phyloP scores from a whole-genome alignment of 2,329 filamentous ascomycete genomes.

The Aspergillus quadricinctus region DNA sequence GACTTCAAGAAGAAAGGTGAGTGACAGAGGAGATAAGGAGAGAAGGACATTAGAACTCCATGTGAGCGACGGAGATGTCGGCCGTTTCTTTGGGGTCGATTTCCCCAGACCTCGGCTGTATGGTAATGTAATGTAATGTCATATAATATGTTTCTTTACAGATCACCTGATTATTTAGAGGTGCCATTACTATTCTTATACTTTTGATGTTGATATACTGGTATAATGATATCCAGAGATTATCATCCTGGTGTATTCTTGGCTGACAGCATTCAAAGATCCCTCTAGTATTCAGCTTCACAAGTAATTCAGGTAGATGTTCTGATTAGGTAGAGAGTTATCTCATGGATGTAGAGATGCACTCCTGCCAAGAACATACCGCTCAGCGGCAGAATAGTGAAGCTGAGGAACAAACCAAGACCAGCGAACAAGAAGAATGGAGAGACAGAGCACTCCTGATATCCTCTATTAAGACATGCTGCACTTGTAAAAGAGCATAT shows the following conservation, averaged over 20 bases:
- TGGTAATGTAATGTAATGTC: not conserved
- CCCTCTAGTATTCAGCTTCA: too few relatives aligned
- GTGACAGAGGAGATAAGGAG: conserved; percentile 2
- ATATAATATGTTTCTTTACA: not conserved
- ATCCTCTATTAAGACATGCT: not conserved
- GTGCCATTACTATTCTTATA: too few relatives aligned
- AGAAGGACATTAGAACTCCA: conserved; percentile 6
- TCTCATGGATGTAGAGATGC: too few relatives aligned
- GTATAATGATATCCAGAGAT: too few relatives aligned
- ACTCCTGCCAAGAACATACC: not conserved
- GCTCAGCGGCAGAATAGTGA: not conserved
- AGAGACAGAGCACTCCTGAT: not conserved
- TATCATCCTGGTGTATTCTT: too few relatives aligned
- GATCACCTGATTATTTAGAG: not conserved
- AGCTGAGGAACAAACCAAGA: not conserved
- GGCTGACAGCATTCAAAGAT: too few relatives aligned
- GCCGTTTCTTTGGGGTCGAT: not conserved
- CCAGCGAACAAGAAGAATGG: too few relatives aligned
- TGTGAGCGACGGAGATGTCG: conserved; percentile 2
- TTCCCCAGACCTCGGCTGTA: conserved; percentile 17
- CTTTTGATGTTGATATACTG: not conserved
- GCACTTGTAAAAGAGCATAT: not conserved
- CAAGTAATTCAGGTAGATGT: not conserved
- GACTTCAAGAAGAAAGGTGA: not conserved
- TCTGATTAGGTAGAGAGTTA: not conserved